Base-by-base conservation (phyloP, 768 basidiomycete genomes). In the Lentinula raphanica region DNA sequence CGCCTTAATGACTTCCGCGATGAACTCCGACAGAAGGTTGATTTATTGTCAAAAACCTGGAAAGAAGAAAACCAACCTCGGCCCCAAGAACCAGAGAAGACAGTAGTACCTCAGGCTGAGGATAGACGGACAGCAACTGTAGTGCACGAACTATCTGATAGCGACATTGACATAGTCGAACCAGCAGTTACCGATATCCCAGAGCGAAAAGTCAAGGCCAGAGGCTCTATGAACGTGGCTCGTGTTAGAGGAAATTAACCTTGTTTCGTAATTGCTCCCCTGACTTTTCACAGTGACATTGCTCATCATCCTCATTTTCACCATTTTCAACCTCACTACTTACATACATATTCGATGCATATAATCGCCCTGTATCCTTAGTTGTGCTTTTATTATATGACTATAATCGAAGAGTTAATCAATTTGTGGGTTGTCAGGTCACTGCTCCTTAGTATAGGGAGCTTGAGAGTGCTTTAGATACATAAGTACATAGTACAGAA, bases 21-120 rank as follows among this genome's bases (percentile, higher is more conserved):
- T 42, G 57, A 73, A 7, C 71, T 88, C 25, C 59, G 62, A 28
- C 62, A 60, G 2, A 72, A 73, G 7, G 83, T 87, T 28, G 54
- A 63, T 7, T 54, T 64, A 3, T 72, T 89, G 27, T 86, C 87
- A n/a, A 63, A 67, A 23, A 73, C 77, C 17, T 87, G 85, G 81
- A 79, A 76, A 65, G 71, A 71, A 49, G 71, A 72, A 36, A 79
- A 78, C 39, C 75, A 68, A 13, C 67, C 67, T 27, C 75, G 72
- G 60, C 71, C 72, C 58, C 68, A 73, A 57, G 70, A 67, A 25
- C 71, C 74, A 66, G 72, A 76, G 65, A 71, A 67, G 57, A 71
- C 71, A 57, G 68, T 65, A 21, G 62, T 13, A 8, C 32, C 56
- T 31, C 64, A 64, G 3, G 68, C 69, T 11, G 44, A 58, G 42